Conservation (phyloP, 2,329 filamentous ascomycete genomes). For the Geosmithia morbida region DNA sequence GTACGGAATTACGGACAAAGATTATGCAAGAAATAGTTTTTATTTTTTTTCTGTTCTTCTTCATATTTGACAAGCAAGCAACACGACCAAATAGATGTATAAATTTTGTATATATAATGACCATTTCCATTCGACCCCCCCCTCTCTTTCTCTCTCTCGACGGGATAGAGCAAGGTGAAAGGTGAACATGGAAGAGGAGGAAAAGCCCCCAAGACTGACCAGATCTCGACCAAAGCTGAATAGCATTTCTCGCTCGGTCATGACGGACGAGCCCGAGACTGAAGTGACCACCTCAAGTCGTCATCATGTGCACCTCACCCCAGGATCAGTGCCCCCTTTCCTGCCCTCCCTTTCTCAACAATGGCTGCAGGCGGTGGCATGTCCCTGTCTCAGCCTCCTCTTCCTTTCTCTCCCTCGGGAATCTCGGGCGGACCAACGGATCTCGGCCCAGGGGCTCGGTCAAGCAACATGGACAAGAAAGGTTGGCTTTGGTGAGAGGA, state of each 20-base stretch:
- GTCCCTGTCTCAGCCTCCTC: not conserved
- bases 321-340: too few species aligned
- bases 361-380: not conserved
- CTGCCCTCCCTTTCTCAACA: not conserved
- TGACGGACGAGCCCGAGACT: not conserved
- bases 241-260: not conserved
- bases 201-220: too few species aligned
- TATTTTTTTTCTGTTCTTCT: not conserved
- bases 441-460: not conserved
- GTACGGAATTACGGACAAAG: not conserved
- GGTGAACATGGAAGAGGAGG: too few species aligned
- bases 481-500: not conserved
- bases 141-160: not conserved
- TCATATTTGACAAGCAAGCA: not conserved
- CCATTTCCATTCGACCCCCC: not conserved
- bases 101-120: not conserved
- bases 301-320: too few species aligned
- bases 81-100: not conserved
- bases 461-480: not conserved
- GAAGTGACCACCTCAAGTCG: not conserved
- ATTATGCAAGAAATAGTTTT: not conserved
- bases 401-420: not conserved
- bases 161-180: not conserved
- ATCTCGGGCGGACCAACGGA: not conserved
- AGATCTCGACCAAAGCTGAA: not conserved